These are phyloP conservation scores for Mollisia scopiformis DNA, from an alignment of 2,329 filamentous ascomycete genomes.

Conservation along the genomic window DNA sequence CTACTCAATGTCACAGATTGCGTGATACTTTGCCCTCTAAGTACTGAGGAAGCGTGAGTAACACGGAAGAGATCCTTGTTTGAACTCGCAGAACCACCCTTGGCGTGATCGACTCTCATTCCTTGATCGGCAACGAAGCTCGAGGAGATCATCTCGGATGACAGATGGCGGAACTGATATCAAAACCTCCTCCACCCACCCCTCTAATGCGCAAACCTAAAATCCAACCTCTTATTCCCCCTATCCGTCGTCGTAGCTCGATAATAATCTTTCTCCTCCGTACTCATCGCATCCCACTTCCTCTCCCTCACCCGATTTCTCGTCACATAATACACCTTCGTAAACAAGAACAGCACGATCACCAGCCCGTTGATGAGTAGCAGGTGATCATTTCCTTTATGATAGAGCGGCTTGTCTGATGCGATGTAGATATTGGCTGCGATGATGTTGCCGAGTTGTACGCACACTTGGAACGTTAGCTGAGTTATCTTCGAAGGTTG, in stretches of 20 bases:
- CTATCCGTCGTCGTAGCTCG: neutral
- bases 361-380: slow-evolving; percentile 51
- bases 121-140: too few species aligned
- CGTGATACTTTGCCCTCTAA: too few species aligned
- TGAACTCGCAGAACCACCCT: too few species aligned
- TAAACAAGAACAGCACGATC: slow-evolving; percentile 51
- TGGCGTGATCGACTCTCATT: too few species aligned
- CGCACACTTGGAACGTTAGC: slow-evolving; percentile 14
- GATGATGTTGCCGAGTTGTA: slow-evolving; percentile 45
- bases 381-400: slow-evolving; percentile 58
- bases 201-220: slow-evolving; percentile 40
- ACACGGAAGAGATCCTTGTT: too few species aligned
- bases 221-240: slow-evolving; percentile 40
- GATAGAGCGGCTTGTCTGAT: slow-evolving; percentile 57
- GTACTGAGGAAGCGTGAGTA: too few species aligned
- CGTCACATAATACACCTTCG: slow-evolving; percentile 51
- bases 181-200: too few species aligned
- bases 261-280: slow-evolving; percentile 29
- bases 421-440: slow-evolving; percentile 51
- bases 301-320: slow-evolving; percentile 45
- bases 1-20: neutral
- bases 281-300: slow-evolving; percentile 48
- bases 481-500: too few species aligned
- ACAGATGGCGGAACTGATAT: too few species aligned
- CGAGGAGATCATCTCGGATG: too few species aligned